A percentile compares a stretch with the other conserved stretches of the same genome.
Evolutionary conservation across 225 moss, liverwort and hornwort species (phyloP).

Genomic region (Pleurozium schreberi): DNA sequence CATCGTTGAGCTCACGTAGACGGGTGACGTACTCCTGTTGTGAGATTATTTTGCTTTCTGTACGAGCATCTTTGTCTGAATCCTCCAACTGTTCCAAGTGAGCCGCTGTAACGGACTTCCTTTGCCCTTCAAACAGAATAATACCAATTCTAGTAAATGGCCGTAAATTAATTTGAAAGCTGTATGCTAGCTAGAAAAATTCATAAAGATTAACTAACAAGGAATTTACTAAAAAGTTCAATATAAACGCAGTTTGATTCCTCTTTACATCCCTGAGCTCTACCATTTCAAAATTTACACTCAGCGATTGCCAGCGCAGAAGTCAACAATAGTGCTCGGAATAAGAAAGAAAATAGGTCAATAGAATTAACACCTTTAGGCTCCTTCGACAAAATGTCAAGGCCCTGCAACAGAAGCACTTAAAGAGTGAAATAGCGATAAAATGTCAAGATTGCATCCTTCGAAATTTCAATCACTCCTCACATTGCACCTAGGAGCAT

Average conservation of each 20-base stretch:
- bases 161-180: neutral
- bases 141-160: neutral
- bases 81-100: slow-evolving; percentile 94
- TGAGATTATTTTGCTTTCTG: slow-evolving; percentile 79
- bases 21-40: slow-evolving; percentile 98
- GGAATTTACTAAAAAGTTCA: neutral
- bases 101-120: slow-evolving; percentile 68
- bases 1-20: slow-evolving; percentile 80
- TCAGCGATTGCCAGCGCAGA: neutral
- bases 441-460: neutral
- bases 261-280: neutral
- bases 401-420: slow-evolving; percentile 52
- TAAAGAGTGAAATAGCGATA: neutral
- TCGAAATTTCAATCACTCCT: neutral
- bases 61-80: slow-evolving; percentile 68
- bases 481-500: neutral
- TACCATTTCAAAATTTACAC: neutral
- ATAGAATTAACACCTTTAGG: slow-evolving; percentile 56
- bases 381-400: slow-evolving; percentile 91
- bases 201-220: neutral
- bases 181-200: neutral
- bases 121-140: slow-evolving; percentile 48
- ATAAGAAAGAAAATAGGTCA: neutral
- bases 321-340: neutral
- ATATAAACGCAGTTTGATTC: neutral